Evolutionary conservation across 257 asterid genomes (phyloP), one percentile per base, ranked within the genome.

Genomic region (Sherardia arvensis): DNA sequence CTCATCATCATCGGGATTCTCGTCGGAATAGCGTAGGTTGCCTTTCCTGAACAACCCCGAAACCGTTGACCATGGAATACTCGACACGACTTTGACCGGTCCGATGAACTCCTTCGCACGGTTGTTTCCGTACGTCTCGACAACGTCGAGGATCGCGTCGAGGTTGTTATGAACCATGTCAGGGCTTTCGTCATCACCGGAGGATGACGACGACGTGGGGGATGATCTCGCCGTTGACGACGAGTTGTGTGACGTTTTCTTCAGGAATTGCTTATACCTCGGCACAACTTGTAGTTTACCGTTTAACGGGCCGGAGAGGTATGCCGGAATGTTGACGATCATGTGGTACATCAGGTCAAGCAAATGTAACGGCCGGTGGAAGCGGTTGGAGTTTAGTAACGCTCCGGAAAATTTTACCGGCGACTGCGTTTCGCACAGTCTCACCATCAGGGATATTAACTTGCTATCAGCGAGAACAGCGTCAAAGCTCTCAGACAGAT

Each of bases 321-420:
- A 43, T 27, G 66, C 47, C 0, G 66, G 57, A 18, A 53, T 11
- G 23, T 67, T 59, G 3, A 81, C 55, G 14, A 81, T 71, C 51
- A 76, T 54, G 47, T 55, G 66, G 40, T 79, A 74, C 85, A 79
- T 74, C 6, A 68, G 64, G 45, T 79, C 79, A 1, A 79, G 67
- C 76, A 82, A 67, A 66, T 79, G 85, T 4, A 49, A 36, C 5
- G 73, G 78, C 25, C 4, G 53, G 4, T 8, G 11, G 11, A 32
- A 26, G 23, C 45, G 54, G 22, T 17, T 25, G 6, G 21, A 36
- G 10, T 48, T 38, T 14, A 8, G 22, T 15, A 25, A n/a, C 10
- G 61, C 73, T 4, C 21, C 32, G 5, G 55, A 65, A 43, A 77
- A 30, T 11, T 71, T 54, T 1, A 82, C 66, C 0, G 85, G 85